Evolutionary conservation across 108 stramenopile species (phyloP).

Genomic region (Nannochloropsis gaditana): DNA sequence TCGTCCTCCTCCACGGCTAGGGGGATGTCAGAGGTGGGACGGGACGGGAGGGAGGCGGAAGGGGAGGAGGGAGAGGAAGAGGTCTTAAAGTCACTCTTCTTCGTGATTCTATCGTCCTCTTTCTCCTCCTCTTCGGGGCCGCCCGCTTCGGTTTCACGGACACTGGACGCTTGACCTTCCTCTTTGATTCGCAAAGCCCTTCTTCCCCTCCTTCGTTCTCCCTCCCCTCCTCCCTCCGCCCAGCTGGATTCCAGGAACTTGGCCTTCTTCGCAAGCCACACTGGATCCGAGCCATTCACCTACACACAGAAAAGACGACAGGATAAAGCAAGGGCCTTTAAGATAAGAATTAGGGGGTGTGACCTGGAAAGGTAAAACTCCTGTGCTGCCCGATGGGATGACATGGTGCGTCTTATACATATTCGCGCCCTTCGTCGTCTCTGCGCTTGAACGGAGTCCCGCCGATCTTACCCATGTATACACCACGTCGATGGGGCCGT

Average conservation of each 20-base stretch:
- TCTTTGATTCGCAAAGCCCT: not conserved
- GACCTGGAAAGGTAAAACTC: no score
- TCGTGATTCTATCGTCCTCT: not conserved
- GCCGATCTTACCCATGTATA: conserved; percentile 59
- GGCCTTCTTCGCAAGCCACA: conserved; percentile 49
- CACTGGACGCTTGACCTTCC: not conserved
- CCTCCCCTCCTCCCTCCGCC: not conserved
- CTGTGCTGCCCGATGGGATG: no score
- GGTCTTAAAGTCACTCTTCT: not conserved
- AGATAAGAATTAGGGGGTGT: no score
- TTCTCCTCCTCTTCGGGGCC: not conserved
- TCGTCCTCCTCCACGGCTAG: not conserved
- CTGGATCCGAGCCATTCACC: conserved; percentile 58
- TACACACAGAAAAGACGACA: not conserved
- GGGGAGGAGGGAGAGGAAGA: not conserved
- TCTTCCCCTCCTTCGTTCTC: not conserved
- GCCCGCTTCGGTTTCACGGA: not conserved
- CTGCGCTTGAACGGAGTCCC: not conserved
- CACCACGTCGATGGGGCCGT: conserved; percentile 56
- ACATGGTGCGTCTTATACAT: no score
- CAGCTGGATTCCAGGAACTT: not conserved
- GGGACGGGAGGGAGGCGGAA: not conserved
- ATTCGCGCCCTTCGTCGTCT: no score
- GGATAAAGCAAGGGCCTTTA: not conserved
- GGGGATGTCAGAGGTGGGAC: not conserved